A percentile compares a stretch with the other conserved stretches of the same genome.
phyloP scores from a whole-genome alignment of 306 rosid species.

The Trichosanthes cucumerina region DNA sequence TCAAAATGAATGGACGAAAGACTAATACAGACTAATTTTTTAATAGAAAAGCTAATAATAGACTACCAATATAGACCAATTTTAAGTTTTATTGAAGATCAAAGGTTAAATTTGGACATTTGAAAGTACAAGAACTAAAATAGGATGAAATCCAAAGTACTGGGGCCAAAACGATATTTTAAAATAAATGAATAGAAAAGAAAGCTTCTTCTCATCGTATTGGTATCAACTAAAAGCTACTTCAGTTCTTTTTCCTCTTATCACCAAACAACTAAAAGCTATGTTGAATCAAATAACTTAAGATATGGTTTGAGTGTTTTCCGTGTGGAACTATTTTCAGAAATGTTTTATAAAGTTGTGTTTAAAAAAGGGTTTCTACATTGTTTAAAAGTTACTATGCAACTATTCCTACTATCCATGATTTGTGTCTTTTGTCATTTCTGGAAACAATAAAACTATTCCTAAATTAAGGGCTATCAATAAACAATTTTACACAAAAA shows the following conservation, averaged over 20 bases:
- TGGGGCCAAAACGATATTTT: no score
- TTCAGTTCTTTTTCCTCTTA: neutral
- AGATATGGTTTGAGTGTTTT: neutral
- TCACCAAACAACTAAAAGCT: neutral
- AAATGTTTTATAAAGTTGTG: neutral
- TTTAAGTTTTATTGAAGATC: no score
- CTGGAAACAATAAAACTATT: neutral
- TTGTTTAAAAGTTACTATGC: neutral
- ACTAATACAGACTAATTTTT: no score
- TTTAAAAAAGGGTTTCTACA: neutral
- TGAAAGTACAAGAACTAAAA: no score
- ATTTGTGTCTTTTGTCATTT: neutral
- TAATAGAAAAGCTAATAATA: no score
- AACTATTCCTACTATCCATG: neutral
- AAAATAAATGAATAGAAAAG: neutral
- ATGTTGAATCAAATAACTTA: neutral
- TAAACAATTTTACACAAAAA: neutral
- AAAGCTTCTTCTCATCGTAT: neutral
- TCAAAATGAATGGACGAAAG: no score
- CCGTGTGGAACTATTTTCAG: neutral
- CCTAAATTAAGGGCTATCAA: neutral
- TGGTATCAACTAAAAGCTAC: neutral
- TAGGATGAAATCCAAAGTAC: no score
- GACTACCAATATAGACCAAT: no score
- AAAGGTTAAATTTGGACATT: no score